phyloP scores from a whole-genome alignment of 2,329 filamentous ascomycete genomes.

The Pseudocercospora fuligena region DNA sequence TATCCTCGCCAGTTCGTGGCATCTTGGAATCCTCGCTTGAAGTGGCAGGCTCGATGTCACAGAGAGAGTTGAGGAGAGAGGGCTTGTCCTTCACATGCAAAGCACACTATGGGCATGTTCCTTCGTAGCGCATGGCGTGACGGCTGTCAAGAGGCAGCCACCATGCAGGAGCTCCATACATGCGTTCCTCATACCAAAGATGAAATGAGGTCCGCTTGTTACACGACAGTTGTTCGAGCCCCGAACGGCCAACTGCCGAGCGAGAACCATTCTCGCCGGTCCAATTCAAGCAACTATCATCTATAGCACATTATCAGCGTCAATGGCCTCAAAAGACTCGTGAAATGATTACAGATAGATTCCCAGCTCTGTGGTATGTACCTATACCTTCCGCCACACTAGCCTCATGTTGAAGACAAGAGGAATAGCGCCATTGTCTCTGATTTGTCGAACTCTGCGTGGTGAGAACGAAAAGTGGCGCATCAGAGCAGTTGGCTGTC shows the following conservation, averaged over 20 bases:
- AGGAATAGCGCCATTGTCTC: background rate
- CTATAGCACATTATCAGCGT: background rate
- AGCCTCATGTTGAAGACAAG: background rate
- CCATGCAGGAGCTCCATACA: background rate
- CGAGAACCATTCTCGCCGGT: background rate
- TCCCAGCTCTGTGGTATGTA: background rate
- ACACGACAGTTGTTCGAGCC: conserved; percentile 1
- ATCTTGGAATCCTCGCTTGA: background rate
- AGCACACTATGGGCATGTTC: background rate
- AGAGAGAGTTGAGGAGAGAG: background rate
- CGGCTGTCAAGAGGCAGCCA: conserved; percentile 3
- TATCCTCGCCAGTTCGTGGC: background rate
- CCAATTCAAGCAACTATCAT: background rate
- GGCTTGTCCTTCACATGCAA: conserved; percentile 5
- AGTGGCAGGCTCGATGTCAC: background rate
- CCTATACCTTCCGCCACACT: background rate
- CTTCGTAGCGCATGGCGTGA: background rate
- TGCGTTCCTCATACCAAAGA: background rate
- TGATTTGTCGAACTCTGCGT: background rate
- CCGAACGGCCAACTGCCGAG: conserved; percentile 1
- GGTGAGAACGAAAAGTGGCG: background rate
- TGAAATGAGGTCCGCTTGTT: background rate
- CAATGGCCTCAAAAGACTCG: background rate
- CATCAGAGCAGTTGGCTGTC: background rate
- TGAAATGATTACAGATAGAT: background rate